Evolutionary conservation across 768 basidiomycete genomes (phyloP).

Genomic region (Suillus subaureus): DNA sequence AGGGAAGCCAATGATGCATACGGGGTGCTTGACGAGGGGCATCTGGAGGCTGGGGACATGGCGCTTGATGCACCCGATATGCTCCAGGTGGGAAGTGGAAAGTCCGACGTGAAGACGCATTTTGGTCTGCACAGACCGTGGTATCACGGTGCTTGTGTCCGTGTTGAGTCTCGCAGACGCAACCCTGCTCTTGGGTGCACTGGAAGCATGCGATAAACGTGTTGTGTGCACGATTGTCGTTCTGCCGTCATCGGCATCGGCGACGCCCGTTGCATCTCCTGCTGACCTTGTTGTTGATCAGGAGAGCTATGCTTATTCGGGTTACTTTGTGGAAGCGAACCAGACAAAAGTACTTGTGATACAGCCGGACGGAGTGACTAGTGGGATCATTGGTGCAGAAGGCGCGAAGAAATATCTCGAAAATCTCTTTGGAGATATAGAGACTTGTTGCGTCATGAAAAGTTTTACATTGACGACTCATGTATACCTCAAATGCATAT

Average conservation of each 20-base stretch:
- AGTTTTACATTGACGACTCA: neutral
- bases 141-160: constrained; percentile 13
- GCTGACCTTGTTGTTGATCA: constrained; percentile 37
- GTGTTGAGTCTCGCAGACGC: constrained; percentile 9
- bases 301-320: constrained; percentile 36
- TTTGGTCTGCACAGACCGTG: constrained; percentile 31
- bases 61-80: constrained; percentile 20
- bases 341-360: constrained; percentile 35
- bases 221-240: constrained; percentile 4
- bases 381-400: constrained; percentile 27
- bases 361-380: constrained; percentile 23
- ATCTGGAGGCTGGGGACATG: constrained; percentile 7
- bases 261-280: neutral
- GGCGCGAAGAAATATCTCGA: constrained; percentile 12
- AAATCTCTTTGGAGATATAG: neutral
- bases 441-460: neutral
- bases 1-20: constrained; percentile 4
- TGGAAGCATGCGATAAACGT: neutral
- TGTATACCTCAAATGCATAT: neutral
- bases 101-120: constrained; percentile 18
- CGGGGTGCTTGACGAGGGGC: constrained; percentile 14
- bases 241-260: constrained; percentile 6
- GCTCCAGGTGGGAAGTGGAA: constrained; percentile 11
- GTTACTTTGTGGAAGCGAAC: constrained; percentile 35
- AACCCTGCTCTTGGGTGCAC: neutral